Percentiles rank a stretch among this genome's conserved stretches.
phyloP scores from a whole-genome alignment of 306 rosid genomes.

The Ormosia semicastrata region DNA sequence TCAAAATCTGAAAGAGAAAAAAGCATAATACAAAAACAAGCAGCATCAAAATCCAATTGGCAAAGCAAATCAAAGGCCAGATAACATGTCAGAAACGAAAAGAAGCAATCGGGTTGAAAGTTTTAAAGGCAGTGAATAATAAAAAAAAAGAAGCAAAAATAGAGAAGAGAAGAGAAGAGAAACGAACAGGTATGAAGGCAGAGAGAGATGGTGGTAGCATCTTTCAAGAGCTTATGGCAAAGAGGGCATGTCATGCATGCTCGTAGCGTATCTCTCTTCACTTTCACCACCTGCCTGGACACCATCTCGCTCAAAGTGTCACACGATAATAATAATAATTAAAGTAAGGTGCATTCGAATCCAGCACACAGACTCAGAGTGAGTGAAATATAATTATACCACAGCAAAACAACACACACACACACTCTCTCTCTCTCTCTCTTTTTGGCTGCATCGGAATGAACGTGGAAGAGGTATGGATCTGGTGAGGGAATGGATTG shows the following conservation, averaged over 20 bases:
- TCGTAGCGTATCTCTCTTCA: conserved; percentile 57
- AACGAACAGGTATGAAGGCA: conserved; percentile 90
- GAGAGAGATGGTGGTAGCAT: conserved; percentile 90
- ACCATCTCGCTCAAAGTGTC: not conserved
- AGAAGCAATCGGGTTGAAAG: conserved; percentile 1
- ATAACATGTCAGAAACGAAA: not conserved
- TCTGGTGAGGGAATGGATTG: conserved; percentile 35
- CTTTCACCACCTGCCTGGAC: conserved; percentile 58
- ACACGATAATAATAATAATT: not conserved
- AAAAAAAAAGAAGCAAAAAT: not conserved
- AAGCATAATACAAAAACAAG: not conserved
- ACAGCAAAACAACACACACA: not conserved
- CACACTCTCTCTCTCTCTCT: no score
- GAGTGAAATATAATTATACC: not conserved
- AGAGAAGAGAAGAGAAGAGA: not conserved
- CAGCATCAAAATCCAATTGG: not conserved
- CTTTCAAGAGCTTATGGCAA: conserved; percentile 66
- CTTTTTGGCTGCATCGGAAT: not conserved
- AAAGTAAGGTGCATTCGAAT: conserved; percentile 4
- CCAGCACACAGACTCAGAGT: not conserved
- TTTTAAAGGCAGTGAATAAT: not conserved
- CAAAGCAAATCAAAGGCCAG: not conserved
- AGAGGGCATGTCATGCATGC: conserved; percentile 99
- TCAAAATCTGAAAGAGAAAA: not conserved
- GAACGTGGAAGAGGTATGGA: conserved; percentile 42